Conservation (phyloP, 169 alveolate genomes). For the Eimeria acervulina region DNA sequence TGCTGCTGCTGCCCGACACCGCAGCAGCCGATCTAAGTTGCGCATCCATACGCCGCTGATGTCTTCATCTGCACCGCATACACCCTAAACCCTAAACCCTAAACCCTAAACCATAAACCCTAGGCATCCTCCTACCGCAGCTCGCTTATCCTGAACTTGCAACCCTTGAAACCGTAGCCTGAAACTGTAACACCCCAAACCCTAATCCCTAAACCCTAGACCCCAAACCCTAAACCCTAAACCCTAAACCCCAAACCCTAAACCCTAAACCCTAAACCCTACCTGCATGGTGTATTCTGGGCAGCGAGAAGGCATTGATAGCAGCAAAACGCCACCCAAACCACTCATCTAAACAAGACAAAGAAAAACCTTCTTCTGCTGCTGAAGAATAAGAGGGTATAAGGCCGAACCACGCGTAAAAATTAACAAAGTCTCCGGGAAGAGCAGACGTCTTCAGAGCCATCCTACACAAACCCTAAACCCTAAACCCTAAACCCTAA, state of each 20-base stretch:
- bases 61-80: not conserved
- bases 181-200: too few species aligned
- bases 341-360: constrained; percentile 61
- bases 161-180: too few species aligned
- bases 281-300: constrained; percentile 74
- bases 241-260: not conserved
- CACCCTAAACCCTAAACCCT: not conserved
- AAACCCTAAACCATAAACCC: not conserved
- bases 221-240: not conserved
- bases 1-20: constrained; percentile 47
- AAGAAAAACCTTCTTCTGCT: not conserved
- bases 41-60: constrained; percentile 48
- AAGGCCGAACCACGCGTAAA: constrained; percentile 62
- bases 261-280: not conserved
- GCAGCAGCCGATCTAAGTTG: constrained; percentile 27
- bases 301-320: constrained; percentile 52
- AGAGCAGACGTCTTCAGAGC: constrained; percentile 67
- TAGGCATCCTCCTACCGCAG: too few species aligned
- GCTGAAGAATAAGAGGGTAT: constrained; percentile 34
- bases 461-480: not conserved
- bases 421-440: constrained; percentile 67
- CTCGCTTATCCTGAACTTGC: too few species aligned
- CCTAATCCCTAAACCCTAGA: not conserved
- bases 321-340: constrained; percentile 71
- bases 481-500: constrained; percentile 25